phyloP scores from a whole-genome alignment of 2,329 filamentous ascomycete genomes.

The Botryotinia convoluta region DNA sequence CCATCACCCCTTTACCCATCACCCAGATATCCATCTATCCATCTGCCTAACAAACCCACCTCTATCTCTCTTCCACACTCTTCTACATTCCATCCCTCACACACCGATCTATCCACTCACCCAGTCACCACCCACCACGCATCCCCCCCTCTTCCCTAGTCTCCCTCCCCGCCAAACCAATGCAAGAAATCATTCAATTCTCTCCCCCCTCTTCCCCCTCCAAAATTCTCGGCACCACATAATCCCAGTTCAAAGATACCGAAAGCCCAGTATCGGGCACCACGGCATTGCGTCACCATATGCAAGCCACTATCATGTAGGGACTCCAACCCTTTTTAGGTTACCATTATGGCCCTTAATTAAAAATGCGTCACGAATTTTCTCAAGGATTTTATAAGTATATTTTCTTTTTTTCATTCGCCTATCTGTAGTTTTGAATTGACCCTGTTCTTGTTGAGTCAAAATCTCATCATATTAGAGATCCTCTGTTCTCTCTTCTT shows the following conservation, averaged over 20 bases:
- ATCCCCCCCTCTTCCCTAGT: neutral
- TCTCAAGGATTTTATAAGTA: neutral
- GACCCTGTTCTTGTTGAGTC: neutral
- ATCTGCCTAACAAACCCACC: neutral
- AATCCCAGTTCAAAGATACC: neutral
- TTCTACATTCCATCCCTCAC: neutral
- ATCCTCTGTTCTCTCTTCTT: neutral
- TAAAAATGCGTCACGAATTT: neutral
- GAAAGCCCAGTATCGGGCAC: neutral
- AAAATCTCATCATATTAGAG: too few relatives aligned
- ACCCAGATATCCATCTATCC: neutral
- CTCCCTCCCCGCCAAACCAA: neutral
- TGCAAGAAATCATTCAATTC: neutral
- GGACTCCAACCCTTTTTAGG: neutral
- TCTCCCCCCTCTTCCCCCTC: neutral
- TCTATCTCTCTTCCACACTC: neutral
- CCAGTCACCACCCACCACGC: neutral
- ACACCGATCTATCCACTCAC: too few relatives aligned
- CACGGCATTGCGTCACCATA: neutral
- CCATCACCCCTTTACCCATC: too few relatives aligned
- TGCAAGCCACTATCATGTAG: neutral
- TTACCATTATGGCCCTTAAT: neutral
- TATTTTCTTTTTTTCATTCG: neutral
- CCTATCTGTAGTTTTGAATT: neutral
- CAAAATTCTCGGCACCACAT: neutral